Percentiles rank a stretch among this genome's conserved stretches.
Evolutionary conservation across 305 asterid species (phyloP).

Genomic region (Andrographis paniculata): DNA sequence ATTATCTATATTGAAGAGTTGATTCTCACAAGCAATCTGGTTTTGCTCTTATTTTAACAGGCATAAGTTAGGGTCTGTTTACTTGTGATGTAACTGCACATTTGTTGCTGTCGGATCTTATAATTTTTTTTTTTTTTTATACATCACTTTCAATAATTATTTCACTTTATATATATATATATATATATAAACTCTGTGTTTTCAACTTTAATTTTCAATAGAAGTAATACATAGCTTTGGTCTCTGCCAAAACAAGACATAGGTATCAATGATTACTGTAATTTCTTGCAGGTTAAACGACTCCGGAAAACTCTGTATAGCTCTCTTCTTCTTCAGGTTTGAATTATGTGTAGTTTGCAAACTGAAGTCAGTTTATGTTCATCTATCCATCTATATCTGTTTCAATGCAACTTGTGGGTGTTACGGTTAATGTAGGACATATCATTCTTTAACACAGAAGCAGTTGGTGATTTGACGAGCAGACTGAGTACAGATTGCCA

Average conservation of each 20-base stretch:
- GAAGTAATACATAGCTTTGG: slow-evolving; percentile 1
- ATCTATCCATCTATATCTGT: slow-evolving; percentile 3
- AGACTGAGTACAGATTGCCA: slow-evolving; percentile 61
- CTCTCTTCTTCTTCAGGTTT: slow-evolving; percentile 51
- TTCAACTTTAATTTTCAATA: slow-evolving; percentile 2
- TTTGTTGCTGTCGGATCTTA: too few relatives aligned
- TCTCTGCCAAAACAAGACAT: slow-evolving; percentile 6
- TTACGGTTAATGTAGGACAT: slow-evolving; percentile 43
- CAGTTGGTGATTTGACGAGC: slow-evolving; percentile 67
- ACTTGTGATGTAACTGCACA: too few relatives aligned
- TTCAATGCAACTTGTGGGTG: slow-evolving; percentile 18
- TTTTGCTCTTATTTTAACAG: too few relatives aligned
- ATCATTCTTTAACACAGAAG: slow-evolving; percentile 49
- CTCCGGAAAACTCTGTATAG: slow-evolving; percentile 44
- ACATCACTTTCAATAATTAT: too few relatives aligned
- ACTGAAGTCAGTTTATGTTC: slow-evolving; percentile 11
- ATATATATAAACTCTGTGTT: slow-evolving; percentile 3
- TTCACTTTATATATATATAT: too few relatives aligned
- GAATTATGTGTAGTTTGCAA: slow-evolving; percentile 11
- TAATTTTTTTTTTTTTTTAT: too few relatives aligned
- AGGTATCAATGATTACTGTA: slow-evolving; percentile 8
- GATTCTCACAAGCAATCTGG: too few relatives aligned
- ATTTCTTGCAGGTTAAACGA: slow-evolving; percentile 45
- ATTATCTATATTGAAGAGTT: too few relatives aligned
- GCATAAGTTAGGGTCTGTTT: too few relatives aligned